phyloP scores from a whole-genome alignment of 352 stramenopile species.

The Blastocystis hominis region DNA sequence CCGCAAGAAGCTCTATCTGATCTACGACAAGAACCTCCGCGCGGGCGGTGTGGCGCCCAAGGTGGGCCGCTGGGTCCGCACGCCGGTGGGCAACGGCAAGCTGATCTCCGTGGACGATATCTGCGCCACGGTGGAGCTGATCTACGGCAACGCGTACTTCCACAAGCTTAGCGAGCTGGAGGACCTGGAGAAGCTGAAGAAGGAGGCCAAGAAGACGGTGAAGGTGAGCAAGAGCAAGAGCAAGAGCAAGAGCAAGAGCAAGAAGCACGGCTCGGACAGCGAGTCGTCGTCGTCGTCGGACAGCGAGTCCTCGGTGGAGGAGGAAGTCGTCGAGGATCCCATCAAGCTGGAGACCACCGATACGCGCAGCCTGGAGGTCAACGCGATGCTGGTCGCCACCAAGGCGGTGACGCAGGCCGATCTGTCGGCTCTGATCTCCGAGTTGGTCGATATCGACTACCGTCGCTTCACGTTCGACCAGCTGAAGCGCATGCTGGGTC shows the following conservation, averaged over 20 bases:
- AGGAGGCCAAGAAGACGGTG: slow-evolving; percentile 39
- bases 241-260: slow-evolving; percentile 2
- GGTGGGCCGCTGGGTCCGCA: slow-evolving; percentile 35
- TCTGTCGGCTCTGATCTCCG: slow-evolving; percentile 22
- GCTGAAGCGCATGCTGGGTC: slow-evolving; percentile 48
- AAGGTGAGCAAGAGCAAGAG: slow-evolving; percentile 36
- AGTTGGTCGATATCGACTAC: slow-evolving; percentile 39
- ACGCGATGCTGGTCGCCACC: slow-evolving; percentile 7
- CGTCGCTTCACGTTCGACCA: slow-evolving; percentile 44
- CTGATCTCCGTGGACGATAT: slow-evolving; percentile 48
- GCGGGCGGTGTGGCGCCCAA: slow-evolving; percentile 41
- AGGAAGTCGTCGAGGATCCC: slow-evolving; percentile 4
- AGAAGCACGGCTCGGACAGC: not conserved
- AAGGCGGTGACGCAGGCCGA: slow-evolving; percentile 38
- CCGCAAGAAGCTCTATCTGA: slow-evolving; percentile 51
- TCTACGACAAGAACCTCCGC: slow-evolving; percentile 56
- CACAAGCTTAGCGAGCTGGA: slow-evolving; percentile 56
- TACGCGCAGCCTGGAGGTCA: slow-evolving; percentile 1
- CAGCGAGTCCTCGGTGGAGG: not conserved
- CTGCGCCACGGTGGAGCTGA: slow-evolving; percentile 51
- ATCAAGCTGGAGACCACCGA: slow-evolving; percentile 57
- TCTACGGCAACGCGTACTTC: slow-evolving; percentile 54
- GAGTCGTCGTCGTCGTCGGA: not conserved
- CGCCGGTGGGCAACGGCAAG: slow-evolving; percentile 39
- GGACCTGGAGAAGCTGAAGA: slow-evolving; percentile 58